Percentiles rank a stretch among this genome's conserved stretches.
phyloP scores from a whole-genome alignment of 2,329 filamentous ascomycete species.

The Immersiporthe knoxdaviesiana region DNA sequence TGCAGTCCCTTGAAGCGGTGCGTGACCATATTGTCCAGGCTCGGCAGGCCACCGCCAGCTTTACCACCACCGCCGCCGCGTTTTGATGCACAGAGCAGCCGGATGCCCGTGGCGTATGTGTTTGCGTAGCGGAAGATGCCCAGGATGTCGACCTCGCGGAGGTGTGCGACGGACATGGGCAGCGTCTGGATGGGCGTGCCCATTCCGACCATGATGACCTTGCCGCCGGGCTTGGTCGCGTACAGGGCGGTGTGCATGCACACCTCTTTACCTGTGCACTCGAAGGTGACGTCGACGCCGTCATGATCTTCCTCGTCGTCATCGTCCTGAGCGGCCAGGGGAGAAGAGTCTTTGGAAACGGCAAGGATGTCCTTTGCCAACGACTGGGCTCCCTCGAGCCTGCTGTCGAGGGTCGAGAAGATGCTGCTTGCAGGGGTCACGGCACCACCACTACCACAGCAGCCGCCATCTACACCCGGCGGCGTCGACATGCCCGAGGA shows the following conservation, averaged over 20 bases:
- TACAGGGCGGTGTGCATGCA: conserved; percentile 78
- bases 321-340: conserved; percentile 29
- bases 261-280: conserved; percentile 76
- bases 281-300: conserved; percentile 72
- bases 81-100: conserved; percentile 54
- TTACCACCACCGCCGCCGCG: conserved; percentile 38
- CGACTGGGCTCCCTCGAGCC: conserved; percentile 54
- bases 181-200: conserved; percentile 76
- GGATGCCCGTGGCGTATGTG: conserved; percentile 73
- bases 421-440: conserved; percentile 52
- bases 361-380: conserved; percentile 55
- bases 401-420: conserved; percentile 48
- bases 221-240: conserved; percentile 70
- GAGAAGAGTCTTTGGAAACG: conserved; percentile 39
- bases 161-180: conserved; percentile 71
- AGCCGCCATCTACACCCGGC: conserved; percentile 41
- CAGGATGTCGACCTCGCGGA: conserved; percentile 77
- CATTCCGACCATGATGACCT: conserved; percentile 79
- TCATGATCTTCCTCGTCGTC: conserved; percentile 60
- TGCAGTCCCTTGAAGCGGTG: conserved; percentile 70
- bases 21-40: conserved; percentile 72
- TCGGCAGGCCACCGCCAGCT: conserved; percentile 55
- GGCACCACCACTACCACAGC: conserved; percentile 30
- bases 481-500: conserved; percentile 56
- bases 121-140: conserved; percentile 79